These are phyloP conservation scores for Pichia eremophila DNA, from an alignment of 805 yeast species.

Conservation along the genomic window DNA sequence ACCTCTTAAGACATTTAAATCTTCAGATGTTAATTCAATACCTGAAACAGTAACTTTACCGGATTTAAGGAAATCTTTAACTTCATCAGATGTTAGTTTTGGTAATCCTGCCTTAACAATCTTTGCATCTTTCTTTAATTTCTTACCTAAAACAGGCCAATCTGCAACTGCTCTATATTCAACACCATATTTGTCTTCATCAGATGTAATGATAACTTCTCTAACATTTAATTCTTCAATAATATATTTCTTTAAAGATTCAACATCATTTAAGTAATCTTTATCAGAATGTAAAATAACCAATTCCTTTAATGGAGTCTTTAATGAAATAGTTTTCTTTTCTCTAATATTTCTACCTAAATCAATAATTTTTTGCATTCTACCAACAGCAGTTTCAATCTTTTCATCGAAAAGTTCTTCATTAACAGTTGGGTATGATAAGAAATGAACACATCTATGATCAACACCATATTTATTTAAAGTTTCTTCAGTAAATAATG, in stretches of 20 bases:
- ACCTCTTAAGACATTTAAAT: constrained; percentile 83
- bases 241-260: constrained; percentile 68
- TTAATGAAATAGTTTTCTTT: constrained; percentile 85
- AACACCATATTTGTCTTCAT: constrained; percentile 87
- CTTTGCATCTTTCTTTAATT: constrained; percentile 87
- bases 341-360: constrained; percentile 95
- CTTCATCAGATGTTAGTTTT: constrained; percentile 67
- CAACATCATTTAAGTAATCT: constrained; percentile 66
- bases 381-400: constrained; percentile 78
- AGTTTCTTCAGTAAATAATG: constrained; percentile 49
- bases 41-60: constrained; percentile 85
- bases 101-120: constrained; percentile 94
- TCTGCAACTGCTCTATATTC: constrained; percentile 93
- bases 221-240: constrained; percentile 89
- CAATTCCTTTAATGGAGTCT: constrained; percentile 86
- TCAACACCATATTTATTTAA: constrained; percentile 46
- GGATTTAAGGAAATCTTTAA: constrained; percentile 57
- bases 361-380: constrained; percentile 97
- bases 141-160: constrained; percentile 98
- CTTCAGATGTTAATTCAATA: constrained; percentile 78
- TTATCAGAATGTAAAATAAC: constrained; percentile 78
- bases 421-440: constrained; percentile 80
- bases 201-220: constrained; percentile 76
- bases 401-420: constrained; percentile 70
- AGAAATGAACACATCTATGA: constrained; percentile 83